A percentile compares a stretch with the other conserved stretches of the same genome.
Conservation (phyloP, 768 basidiomycete species). For the Cubamyces sp. region DNA sequence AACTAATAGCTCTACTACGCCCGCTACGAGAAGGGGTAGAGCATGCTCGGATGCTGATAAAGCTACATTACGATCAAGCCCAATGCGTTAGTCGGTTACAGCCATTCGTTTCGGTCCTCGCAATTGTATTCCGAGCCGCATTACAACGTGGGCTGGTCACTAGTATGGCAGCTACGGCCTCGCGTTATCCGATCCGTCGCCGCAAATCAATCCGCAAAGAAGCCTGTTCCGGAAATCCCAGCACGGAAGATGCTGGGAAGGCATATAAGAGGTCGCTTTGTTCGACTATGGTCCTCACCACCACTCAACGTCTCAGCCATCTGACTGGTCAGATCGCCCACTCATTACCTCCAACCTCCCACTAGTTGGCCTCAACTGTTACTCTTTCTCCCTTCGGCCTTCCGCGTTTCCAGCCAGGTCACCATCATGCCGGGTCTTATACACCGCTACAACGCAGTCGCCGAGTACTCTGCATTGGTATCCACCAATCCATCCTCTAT, state of each 20-base stretch:
- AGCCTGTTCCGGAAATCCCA: not conserved
- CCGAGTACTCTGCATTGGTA: conserved; percentile 13
- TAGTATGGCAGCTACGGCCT: too few relatives aligned
- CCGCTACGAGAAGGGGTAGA: too few relatives aligned
- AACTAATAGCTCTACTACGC: too few relatives aligned
- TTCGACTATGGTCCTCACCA: not conserved
- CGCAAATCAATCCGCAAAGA: not conserved
- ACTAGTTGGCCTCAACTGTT: too few relatives aligned
- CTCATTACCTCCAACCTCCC: not conserved
- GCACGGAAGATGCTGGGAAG: not conserved
- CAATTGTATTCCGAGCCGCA: not conserved
- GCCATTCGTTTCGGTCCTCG: too few relatives aligned
- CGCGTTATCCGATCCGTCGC: not conserved
- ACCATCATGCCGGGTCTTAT: conserved; percentile 22
- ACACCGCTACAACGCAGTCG: conserved; percentile 14
- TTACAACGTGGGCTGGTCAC: not conserved
- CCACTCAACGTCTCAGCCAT: not conserved
- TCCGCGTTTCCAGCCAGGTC: too few relatives aligned
- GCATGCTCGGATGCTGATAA: too few relatives aligned
- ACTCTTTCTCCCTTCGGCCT: not conserved
- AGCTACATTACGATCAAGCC: too few relatives aligned
- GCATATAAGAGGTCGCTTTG: conserved; percentile 1
- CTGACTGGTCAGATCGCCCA: conserved; percentile 14
- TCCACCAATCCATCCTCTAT: conserved; percentile 13
- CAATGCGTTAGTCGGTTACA: too few relatives aligned